These are phyloP conservation scores for Penicillium alfredii DNA, from an alignment of 495 filamentous ascomycete species.

Conservation along the genomic window DNA sequence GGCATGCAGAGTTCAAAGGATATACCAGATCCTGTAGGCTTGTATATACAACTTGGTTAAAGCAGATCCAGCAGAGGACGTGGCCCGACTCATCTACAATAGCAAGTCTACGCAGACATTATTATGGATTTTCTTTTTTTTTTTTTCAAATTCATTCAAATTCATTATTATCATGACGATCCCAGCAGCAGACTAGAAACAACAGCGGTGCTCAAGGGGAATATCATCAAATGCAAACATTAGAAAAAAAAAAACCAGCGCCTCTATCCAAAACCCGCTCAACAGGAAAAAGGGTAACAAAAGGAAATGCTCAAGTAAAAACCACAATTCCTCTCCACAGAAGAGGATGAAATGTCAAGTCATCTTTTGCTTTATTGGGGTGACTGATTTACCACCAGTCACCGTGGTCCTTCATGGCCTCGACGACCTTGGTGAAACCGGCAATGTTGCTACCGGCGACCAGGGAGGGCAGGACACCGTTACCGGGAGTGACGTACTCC, in stretches of 20 bases:
- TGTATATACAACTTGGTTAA: too few species aligned
- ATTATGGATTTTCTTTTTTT: too few species aligned
- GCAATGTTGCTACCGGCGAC: constrained; percentile 96
- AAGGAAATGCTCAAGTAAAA: constrained; percentile 23
- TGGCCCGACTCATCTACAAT: too few species aligned
- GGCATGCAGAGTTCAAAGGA: too few species aligned
- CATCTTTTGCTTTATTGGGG: constrained; percentile 10
- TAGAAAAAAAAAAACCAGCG: constrained; percentile 29
- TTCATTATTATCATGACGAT: constrained; percentile 28
- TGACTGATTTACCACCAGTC: constrained; percentile 75
- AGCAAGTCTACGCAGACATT: too few species aligned
- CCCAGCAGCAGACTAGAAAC: constrained; percentile 15
- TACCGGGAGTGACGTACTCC: constrained; percentile 69
- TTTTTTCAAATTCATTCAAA: constrained; percentile 20
- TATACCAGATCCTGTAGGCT: too few species aligned
- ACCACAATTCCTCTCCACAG: constrained; percentile 9
- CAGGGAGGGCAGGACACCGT: constrained; percentile 81
- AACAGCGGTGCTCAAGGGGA: constrained; percentile 21
- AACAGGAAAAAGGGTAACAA: constrained; percentile 19
- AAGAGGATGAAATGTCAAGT: constrained; percentile 10
- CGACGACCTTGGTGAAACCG: constrained; percentile 92
- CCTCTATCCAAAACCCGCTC: constrained; percentile 39
- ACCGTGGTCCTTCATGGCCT: constrained; percentile 92
- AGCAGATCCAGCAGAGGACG: too few species aligned
- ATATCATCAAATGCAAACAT: constrained; percentile 31